Conservation (phyloP, 345 rosid genomes). For the Moricandia moricandioides region DNA sequence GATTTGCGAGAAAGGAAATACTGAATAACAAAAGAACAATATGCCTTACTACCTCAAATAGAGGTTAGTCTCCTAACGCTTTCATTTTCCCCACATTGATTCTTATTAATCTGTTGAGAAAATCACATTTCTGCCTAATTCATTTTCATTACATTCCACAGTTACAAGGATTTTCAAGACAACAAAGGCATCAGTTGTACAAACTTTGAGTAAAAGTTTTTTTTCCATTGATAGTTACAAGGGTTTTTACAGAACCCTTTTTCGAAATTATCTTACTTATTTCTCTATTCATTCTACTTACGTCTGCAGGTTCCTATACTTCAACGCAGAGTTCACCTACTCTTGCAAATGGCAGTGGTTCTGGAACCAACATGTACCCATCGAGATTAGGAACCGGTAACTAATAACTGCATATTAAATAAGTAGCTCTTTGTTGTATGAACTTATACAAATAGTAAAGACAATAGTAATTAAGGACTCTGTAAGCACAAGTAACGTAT, state of each 20-base stretch:
- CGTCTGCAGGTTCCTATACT: not conserved
- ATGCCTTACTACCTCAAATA: not conserved
- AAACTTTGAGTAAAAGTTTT: not conserved
- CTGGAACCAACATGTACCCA: not conserved
- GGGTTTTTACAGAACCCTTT: too few species aligned
- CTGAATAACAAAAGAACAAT: not conserved
- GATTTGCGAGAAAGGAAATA: not conserved
- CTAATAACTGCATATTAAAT: too few species aligned
- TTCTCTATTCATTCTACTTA: not conserved
- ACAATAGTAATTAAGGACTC: too few species aligned
- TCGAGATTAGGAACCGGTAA: not conserved
- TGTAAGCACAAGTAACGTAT: not conserved
- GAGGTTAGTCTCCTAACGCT: not conserved
- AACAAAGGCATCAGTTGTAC: not conserved
- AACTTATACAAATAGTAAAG: too few species aligned
- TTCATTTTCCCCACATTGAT: not conserved
- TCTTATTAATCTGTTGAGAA: not conserved
- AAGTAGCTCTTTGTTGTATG: too few species aligned
- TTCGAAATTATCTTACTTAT: too few species aligned
- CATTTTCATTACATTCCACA: not conserved
- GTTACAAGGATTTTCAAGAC: not conserved
- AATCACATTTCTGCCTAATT: too few species aligned
- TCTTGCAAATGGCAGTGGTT: not conserved
- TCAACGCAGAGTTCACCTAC: not conserved
- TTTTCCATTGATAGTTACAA: too few species aligned